Evolutionary conservation across 768 basidiomycete species (phyloP).

Genomic region (Lactarius vividus): DNA sequence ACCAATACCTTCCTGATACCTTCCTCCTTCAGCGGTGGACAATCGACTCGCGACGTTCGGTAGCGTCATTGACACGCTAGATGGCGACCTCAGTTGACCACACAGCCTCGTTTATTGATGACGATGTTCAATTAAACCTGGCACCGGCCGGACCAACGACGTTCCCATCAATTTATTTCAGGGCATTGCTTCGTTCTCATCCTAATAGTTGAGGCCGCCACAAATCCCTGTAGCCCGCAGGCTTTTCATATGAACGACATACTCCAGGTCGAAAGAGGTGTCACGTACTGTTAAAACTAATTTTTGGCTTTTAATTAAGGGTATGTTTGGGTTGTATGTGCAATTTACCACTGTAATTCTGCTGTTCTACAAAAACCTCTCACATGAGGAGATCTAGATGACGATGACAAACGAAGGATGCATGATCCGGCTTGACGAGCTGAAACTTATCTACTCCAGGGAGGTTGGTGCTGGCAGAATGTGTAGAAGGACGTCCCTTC

Average conservation of each 20-base stretch:
- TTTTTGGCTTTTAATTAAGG: not conserved
- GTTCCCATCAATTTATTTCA: not conserved
- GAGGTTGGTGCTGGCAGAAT: not conserved
- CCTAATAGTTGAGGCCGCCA: not conserved
- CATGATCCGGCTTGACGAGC: not conserved
- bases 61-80: not conserved
- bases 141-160: not conserved
- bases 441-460: not conserved
- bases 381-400: constrained; percentile 6
- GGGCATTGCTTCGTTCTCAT: not conserved
- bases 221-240: not conserved
- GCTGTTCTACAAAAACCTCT: constrained; percentile 5
- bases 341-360: not conserved
- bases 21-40: not conserved
- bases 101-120: not conserved
- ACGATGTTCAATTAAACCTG: not conserved
- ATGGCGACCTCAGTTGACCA: not conserved
- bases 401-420: not conserved
- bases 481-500: not conserved
- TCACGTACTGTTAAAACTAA: not conserved
- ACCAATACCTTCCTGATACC: not conserved
- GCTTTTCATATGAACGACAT: not conserved
- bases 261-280: not conserved
- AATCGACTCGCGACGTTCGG: not conserved
- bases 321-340: constrained; percentile 3